Evolutionary conservation across 2,329 filamentous ascomycete genomes (phyloP), one percentile per base, ranked within the genome.

Genomic region (Xylaria sp.): DNA sequence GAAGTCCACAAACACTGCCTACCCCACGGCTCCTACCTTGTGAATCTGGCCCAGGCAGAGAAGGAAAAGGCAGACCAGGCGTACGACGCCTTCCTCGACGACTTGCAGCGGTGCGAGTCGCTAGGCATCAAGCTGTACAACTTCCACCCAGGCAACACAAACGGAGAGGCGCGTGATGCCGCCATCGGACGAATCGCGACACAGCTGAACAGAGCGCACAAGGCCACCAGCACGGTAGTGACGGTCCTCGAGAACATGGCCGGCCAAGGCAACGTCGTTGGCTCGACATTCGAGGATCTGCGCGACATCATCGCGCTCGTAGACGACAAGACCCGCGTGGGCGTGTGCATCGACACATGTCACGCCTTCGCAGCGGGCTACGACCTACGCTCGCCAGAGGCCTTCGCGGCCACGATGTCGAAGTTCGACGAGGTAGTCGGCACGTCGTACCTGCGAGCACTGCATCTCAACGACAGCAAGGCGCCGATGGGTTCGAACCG

Each of bases 241-340:
- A 96, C 94, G 0, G 87, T 98, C 0, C 84, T 99, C 3, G 96
- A 99, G 82, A 98, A 97, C 70, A 98, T 98, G 94, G 96, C 95
- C 1, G 93, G 94, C 2, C 88, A 89, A 64, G 94, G 94, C 61
- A 97, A 96, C 75, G 91, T 97, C 4, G 89, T 99, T 61, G 96
- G 96, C 36, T 91, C 90, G 18, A 90, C 87, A 0, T 97, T 97
- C 79, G 90, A 94, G 78, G 95, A 99, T 75, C 86, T 99, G 56
- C 86, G 91, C 13, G 92, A 94, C 76, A 93, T 98, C 72, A 97
- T 99, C 74, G 86, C 86, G 15, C 85, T 90, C 9, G 88, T 98
- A 28, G 87, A 94, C 25, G 89, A 97, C 79, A 97, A 97, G 82
- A 80, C 84, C 52, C 90, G 96, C 39, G 91, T 99, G 1, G 96